Evolutionary conservation across 2,329 filamentous ascomycete species (phyloP), one percentile per base, ranked within the genome.

Genomic region (Botrytis hyacinthi): DNA sequence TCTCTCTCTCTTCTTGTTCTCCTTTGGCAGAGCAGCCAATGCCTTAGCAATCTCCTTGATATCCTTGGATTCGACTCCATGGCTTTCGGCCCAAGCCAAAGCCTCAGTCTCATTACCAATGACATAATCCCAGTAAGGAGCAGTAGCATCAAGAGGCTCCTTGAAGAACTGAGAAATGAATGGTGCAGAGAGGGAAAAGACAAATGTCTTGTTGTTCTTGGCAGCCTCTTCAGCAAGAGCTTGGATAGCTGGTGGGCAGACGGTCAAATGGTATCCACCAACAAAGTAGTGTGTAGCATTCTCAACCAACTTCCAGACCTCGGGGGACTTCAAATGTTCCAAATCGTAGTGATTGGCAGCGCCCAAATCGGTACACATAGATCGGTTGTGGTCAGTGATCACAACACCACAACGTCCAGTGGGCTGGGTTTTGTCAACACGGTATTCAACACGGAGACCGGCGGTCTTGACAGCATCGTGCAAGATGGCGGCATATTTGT

Each of bases 91-190:
- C 84, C 95, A 99, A 73, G 94, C 87, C 78, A 91, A 89, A 67
- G 95, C 95, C 86, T 99, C 96, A 77, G 93, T 93, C 90, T 99
- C 96, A 86, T 99, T 99, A 81, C 95, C 95, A 83, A 99, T 93
- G 75, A 98, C 87, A 84, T 95, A 97, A 86, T 98, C 95, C 87
- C 94, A 97, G 89, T 97, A 98, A 44, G 93, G 92, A 71, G 94
- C 87, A 72, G 93, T 92, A 80, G 90, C 91, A 84, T 97, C 94
- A 66, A 99, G 89, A 77, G 90, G 92, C 68, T 98, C 95, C 88
- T 98, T 98, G 92, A 98, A 99, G 89, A 98, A 97, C 82, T 97
- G 92, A 57, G 92, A 87, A 81, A 99, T 97, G 87, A 99, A 99
- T 74, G 96, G 96, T 12, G 96, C 96, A 70, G 94, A 96, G 75